phyloP scores from a whole-genome alignment of 1,139 yeast genomes.

The Lodderomyces elongisporus region DNA sequence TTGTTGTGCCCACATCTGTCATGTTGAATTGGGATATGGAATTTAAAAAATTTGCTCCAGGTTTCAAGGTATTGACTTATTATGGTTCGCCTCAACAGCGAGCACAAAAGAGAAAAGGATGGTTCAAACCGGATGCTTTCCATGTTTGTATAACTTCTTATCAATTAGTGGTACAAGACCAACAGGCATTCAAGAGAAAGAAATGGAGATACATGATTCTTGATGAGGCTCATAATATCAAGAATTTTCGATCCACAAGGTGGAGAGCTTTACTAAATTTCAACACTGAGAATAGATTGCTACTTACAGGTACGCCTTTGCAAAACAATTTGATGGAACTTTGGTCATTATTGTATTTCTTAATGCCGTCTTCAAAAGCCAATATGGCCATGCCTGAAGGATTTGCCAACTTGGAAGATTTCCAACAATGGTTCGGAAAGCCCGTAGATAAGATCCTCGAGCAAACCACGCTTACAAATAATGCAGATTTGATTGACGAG shows the following conservation, averaged over 20 bases:
- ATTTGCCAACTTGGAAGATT: constrained; percentile 91
- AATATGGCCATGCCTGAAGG: constrained; percentile 85
- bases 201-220: constrained; percentile 95
- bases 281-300: constrained; percentile 80
- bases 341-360: constrained; percentile 88
- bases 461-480: constrained; percentile 53
- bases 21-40: constrained; percentile 99
- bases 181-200: constrained; percentile 85
- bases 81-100: constrained; percentile 98
- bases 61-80: constrained; percentile 90
- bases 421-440: constrained; percentile 96
- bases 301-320: constrained; percentile 93
- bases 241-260: constrained; percentile 90
- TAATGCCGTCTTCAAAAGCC: constrained; percentile 86
- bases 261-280: constrained; percentile 96
- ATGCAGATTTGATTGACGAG: constrained; percentile 42
- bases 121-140: constrained; percentile 95
- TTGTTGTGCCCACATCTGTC: constrained; percentile 97
- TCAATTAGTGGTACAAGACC: constrained; percentile 95
- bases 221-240: constrained; percentile 98
- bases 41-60: constrained; percentile 97
- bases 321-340: constrained; percentile 89
- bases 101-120: constrained; percentile 91
- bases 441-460: constrained; percentile 94
- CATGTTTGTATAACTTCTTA: constrained; percentile 97